These are phyloP conservation scores for Leishmania major DNA, from an alignment of 208 protist species.

Conservation along the genomic window DNA sequence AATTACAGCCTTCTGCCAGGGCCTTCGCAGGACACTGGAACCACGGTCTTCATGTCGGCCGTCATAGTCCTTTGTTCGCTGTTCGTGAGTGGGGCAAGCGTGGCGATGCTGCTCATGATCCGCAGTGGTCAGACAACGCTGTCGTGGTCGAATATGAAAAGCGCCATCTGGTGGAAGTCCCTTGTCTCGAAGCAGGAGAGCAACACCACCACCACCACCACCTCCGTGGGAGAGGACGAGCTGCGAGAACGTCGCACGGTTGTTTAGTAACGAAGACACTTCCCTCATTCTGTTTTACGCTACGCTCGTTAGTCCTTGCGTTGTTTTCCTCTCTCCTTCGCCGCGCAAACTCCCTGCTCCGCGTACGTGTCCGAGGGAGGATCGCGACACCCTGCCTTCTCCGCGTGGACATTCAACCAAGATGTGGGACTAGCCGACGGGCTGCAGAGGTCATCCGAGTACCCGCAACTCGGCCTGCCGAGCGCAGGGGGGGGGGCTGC, in stretches of 20 bases:
- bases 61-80: constrained; percentile 9
- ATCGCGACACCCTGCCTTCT: background rate
- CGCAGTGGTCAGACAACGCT: constrained; percentile 16
- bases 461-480: background rate
- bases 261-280: background rate
- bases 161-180: constrained; percentile 12
- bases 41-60: background rate
- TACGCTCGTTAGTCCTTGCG: background rate
- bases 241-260: background rate
- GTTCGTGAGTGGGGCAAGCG: background rate
- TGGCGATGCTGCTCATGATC: constrained; percentile 17
- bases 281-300: background rate
- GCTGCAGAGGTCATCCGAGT: background rate
- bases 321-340: background rate
- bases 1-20: background rate
- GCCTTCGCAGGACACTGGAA: background rate
- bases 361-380: too few species aligned
- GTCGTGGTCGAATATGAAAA: background rate
- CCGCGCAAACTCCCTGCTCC: background rate
- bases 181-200: background rate
- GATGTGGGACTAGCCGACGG: background rate
- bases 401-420: background rate
- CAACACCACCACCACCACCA: background rate
- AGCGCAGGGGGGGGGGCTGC: background rate
- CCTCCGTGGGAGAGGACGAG: background rate